Evolutionary conservation across 1,139 yeast species (phyloP).

Genomic region (Yamadazyma pseudoaaseri): DNA sequence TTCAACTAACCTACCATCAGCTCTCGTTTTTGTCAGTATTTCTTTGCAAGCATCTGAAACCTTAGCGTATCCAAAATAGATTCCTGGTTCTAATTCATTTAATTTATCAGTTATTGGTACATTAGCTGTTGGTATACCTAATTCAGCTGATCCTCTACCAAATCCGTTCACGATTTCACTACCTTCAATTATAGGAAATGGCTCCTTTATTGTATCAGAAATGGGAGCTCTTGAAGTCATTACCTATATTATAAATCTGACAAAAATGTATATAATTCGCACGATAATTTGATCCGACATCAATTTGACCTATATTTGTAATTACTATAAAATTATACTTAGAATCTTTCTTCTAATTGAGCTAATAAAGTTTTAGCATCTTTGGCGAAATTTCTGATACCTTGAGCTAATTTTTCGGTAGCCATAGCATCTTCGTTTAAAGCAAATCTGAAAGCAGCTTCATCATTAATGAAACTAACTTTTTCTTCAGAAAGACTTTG

Average conservation of each 20-base stretch:
- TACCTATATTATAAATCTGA: not conserved
- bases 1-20: constrained; percentile 44
- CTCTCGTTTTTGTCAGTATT: constrained; percentile 25
- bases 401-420: constrained; percentile 95
- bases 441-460: constrained; percentile 84
- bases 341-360: constrained; percentile 72
- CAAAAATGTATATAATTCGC: not conserved
- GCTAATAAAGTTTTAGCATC: constrained; percentile 85
- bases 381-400: constrained; percentile 96
- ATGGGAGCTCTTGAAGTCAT: constrained; percentile 29
- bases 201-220: constrained; percentile 29
- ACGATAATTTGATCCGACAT: too few relatives aligned
- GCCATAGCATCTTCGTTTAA: constrained; percentile 98
- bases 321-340: constrained; percentile 16
- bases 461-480: constrained; percentile 81
- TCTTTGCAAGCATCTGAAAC: constrained; percentile 24
- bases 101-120: constrained; percentile 60
- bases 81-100: constrained; percentile 67
- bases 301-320: too few relatives aligned
- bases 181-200: constrained; percentile 64
- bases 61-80: constrained; percentile 83
- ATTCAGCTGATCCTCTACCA: constrained; percentile 91
- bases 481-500: constrained; percentile 56
- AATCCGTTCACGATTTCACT: constrained; percentile 78
- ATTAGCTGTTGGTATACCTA: constrained; percentile 96